Evolutionary conservation across 768 basidiomycete genomes (phyloP).

Genomic region (Boletus reticulatus): DNA sequence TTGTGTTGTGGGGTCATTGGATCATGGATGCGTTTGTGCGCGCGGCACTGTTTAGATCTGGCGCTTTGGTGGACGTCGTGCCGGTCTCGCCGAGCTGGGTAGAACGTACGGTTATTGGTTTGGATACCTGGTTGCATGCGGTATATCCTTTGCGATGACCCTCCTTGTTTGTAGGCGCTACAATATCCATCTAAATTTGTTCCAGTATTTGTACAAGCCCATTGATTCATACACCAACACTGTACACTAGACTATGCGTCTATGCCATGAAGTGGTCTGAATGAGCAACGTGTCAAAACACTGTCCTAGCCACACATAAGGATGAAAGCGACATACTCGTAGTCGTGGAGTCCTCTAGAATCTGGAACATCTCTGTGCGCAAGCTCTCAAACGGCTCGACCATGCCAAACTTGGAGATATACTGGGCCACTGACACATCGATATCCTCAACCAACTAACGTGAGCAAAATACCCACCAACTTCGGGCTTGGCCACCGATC

Average conservation of each 20-base stretch:
- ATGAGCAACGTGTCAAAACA: too few species aligned
- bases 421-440: not conserved
- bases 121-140: not conserved
- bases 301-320: too few species aligned
- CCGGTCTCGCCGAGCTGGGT: not conserved
- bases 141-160: not conserved
- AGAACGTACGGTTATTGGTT: not conserved
- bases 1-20: not conserved
- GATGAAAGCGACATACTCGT: too few species aligned
- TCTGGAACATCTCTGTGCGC: not conserved
- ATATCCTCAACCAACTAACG: not conserved
- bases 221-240: too few species aligned
- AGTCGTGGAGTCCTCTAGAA: too few species aligned
- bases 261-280: too few species aligned
- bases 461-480: not conserved
- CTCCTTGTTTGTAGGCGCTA: too few species aligned
- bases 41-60: not conserved
- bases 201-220: too few species aligned
- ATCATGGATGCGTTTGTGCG: not conserved
- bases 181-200: too few species aligned
- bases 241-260: too few species aligned
- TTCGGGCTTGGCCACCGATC: not conserved
- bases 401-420: not conserved
- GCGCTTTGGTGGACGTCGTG: not conserved
- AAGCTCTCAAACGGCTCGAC: not conserved